Conservation (phyloP, 768 basidiomycete species). For the Termitomyces heimii region DNA sequence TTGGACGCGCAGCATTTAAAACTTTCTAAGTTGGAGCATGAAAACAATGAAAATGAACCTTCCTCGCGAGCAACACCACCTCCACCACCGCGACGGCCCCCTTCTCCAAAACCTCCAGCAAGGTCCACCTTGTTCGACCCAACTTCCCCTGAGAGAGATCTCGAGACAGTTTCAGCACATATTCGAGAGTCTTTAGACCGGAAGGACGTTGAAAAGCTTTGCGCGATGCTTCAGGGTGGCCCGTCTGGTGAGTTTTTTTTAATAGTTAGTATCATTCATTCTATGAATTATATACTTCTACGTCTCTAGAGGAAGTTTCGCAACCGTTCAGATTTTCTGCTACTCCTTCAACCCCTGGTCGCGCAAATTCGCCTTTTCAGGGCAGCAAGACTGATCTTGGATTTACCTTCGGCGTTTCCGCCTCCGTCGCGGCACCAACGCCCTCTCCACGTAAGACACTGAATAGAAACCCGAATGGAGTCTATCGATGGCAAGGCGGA, state of each 20-base stretch:
- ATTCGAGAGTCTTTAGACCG: slow-evolving; percentile 6
- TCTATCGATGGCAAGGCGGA: slow-evolving; percentile 68
- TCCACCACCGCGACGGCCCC: slow-evolving; percentile 4
- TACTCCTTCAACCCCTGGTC: slow-evolving; percentile 32
- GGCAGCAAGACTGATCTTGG: slow-evolving; percentile 13
- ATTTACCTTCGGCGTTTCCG: slow-evolving; percentile 15
- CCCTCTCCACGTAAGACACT: slow-evolving; percentile 48
- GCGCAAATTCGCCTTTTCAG: slow-evolving; percentile 28
- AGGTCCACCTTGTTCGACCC: slow-evolving; percentile 3
- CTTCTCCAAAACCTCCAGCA: slow-evolving; percentile 1
- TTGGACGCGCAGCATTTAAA: not conserved
- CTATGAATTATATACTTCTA: slow-evolving; percentile 1
- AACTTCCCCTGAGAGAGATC: slow-evolving; percentile 34
- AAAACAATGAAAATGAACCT: slow-evolving; percentile 3
- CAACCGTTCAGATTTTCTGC: slow-evolving; percentile 64
- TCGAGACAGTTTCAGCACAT: slow-evolving; percentile 26
- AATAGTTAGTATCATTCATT: not conserved
- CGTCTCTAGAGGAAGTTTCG: slow-evolving; percentile 25
- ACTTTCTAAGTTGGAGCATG: slow-evolving; percentile 14
- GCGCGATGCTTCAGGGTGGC: slow-evolving; percentile 40
- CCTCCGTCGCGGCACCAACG: slow-evolving; percentile 13
- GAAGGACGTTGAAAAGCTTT: slow-evolving; percentile 5
- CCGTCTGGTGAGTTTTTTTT: slow-evolving; percentile 33
- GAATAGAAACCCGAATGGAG: slow-evolving; percentile 68
- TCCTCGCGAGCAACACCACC: not conserved